Conservation (phyloP, 2,329 filamentous ascomycete genomes). For the Chalaropsis ovoidea region DNA sequence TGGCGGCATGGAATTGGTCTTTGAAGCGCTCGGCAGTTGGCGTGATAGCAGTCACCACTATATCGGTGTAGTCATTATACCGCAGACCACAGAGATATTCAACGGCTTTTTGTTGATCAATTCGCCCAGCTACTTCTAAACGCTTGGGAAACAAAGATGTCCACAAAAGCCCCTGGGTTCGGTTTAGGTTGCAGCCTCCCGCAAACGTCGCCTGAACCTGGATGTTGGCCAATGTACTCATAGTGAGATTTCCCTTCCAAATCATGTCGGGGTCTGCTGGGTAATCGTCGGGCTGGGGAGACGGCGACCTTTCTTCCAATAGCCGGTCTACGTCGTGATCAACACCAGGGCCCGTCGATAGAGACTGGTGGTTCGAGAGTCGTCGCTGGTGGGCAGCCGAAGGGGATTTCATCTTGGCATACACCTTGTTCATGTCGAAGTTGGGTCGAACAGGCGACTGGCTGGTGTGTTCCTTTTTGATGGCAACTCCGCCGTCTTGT, state of each 20-base stretch:
- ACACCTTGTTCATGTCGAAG: conserved; percentile 81
- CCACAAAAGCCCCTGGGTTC: conserved; percentile 50
- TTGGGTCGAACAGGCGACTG: conserved; percentile 47
- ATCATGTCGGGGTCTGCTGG: conserved; percentile 67
- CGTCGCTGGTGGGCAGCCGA: conserved; percentile 36
- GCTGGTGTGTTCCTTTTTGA: conserved; percentile 32
- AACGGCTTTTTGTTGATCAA: conserved; percentile 70
- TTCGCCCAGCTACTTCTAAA: conserved; percentile 65
- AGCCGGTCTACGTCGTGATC: conserved; percentile 87
- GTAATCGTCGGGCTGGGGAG: conserved; percentile 45
- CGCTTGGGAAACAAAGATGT: conserved; percentile 60
- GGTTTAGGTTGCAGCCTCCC: conserved; percentile 64
- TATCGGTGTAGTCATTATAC: conserved; percentile 71
- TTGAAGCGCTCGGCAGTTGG: conserved; percentile 52
- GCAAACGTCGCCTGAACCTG: conserved; percentile 69
- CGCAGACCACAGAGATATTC: conserved; percentile 84
- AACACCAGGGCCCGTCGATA: conserved; percentile 50
- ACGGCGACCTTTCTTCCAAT: conserved; percentile 50
- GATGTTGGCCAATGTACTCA: conserved; percentile 69
- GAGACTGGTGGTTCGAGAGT: conserved; percentile 38
- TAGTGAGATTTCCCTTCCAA: conserved; percentile 66
- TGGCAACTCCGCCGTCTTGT: conserved; percentile 13
- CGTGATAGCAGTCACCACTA: conserved; percentile 66
- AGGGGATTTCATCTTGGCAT: conserved; percentile 56
- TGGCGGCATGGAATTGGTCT: conserved; percentile 61